Percentiles rank a stretch among this genome's conserved stretches.
Conservation (phyloP, 345 rosid genomes). For the Cardamine chenopodiifolia region DNA sequence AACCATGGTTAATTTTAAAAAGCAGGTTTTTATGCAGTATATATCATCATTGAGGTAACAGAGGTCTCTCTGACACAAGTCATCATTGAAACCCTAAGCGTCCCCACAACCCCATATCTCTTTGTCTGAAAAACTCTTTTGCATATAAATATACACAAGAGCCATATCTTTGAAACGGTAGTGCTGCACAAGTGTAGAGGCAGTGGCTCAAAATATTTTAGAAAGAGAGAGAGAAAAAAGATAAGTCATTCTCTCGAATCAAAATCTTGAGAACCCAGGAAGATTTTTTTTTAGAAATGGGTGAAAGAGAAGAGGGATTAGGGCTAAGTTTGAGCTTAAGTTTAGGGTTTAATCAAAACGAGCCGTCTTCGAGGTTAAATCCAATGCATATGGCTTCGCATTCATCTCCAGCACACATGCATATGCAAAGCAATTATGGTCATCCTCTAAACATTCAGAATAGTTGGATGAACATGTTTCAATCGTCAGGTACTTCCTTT, state of each 20-base stretch:
- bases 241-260: conserved; percentile 37
- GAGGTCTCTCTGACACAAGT: conserved; percentile 59
- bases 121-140: conserved; percentile 45
- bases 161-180: conserved; percentile 56
- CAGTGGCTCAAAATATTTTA: conserved; percentile 36
- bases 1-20: conserved; percentile 39
- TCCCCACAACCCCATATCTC: conserved; percentile 57
- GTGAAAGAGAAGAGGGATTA: conserved; percentile 57
- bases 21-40: conserved; percentile 44
- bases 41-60: conserved; percentile 56
- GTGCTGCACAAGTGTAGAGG: conserved; percentile 46
- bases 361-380: conserved; percentile 49
- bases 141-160: conserved; percentile 33
- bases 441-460: conserved; percentile 40
- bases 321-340: conserved; percentile 62
- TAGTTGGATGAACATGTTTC: conserved; percentile 57
- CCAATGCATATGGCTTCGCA: conserved; percentile 48
- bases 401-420: conserved; percentile 37
- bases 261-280: conserved; percentile 13
- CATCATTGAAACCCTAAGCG: conserved; percentile 62
- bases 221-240: conserved; percentile 41
- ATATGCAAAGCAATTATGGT: conserved; percentile 35
- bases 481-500: conserved; percentile 52
- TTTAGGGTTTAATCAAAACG: conserved; percentile 37
- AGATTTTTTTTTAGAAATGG: conserved; percentile 44